Percentiles rank a stretch among this genome's conserved stretches.
Evolutionary conservation across 2,329 filamentous ascomycete genomes (phyloP).

Genomic region (Penicillium italicum): DNA sequence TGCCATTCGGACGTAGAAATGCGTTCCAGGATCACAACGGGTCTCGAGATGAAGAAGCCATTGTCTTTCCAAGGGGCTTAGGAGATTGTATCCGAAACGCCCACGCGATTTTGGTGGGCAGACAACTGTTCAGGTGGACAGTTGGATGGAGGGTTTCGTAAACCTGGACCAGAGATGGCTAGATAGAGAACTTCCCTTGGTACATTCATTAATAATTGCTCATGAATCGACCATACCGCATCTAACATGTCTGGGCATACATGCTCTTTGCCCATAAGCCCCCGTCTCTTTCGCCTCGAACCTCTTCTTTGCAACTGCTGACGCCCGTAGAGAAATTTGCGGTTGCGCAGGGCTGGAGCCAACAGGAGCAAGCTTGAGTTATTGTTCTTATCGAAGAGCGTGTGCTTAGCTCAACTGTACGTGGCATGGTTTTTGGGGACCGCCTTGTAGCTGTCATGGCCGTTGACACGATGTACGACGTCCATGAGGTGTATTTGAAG

Average conservation of each 20-base stretch:
- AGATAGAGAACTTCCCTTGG: no score
- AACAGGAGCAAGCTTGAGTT: not conserved
- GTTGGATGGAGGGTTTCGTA: no score
- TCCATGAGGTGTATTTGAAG: not conserved
- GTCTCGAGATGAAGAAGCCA: not conserved
- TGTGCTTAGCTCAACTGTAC: not conserved
- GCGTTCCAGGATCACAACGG: not conserved
- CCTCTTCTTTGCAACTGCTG: slow-evolving; percentile 49
- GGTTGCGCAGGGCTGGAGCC: not conserved
- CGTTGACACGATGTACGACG: not conserved
- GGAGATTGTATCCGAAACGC: no score
- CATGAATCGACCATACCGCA: slow-evolving; percentile 45
- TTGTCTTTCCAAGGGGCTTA: not conserved
- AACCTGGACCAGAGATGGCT: no score
- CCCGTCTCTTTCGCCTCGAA: slow-evolving; percentile 61
- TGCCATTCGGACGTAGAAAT: not conserved
- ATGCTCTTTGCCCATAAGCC: slow-evolving; percentile 56
- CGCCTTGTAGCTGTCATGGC: not conserved
- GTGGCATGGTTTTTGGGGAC: not conserved
- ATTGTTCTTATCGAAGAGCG: not conserved
- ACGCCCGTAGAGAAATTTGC: not conserved
- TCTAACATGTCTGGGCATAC: slow-evolving; percentile 56
- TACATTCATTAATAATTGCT: no score
- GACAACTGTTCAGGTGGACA: no score
- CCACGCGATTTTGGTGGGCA: no score